Evolutionary conservation across 257 asterid genomes (phyloP), one percentile per base, ranked within the genome.

Genomic region (Hygrophila difformis): DNA sequence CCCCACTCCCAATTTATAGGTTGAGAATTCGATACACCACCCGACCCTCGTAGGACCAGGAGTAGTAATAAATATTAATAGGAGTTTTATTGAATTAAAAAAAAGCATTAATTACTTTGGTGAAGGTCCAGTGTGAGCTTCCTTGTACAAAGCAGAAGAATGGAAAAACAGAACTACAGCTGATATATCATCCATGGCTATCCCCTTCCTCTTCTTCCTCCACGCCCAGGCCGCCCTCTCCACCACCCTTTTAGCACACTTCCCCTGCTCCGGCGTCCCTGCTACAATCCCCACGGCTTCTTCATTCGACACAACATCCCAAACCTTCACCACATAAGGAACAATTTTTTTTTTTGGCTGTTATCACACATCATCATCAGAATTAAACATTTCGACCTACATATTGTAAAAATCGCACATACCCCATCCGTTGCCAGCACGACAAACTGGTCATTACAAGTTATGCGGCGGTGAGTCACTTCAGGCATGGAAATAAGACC

Each of bases 401-500:
- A 26, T 26, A 8, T 33, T 33, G 37, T 5, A 33, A 10, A 1
- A 10, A 5, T 33, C 1, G 18, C 20, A 17, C 83, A 18, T 71
- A 89, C 98, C 94, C 98, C 98, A 39, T 91, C 98, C 5, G 98
- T 75, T 28, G 98, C 98, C 48, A 91, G 75, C 48, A 91, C 78
- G 14, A 82, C 65, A 53, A 91, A 91, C 35, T 75, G 93, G 45
- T 91, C 98, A 44, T 69, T 64, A 54, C 57, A 64, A 4, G 84
- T 79, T 48, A 91, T 66, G 28, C 39, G 94, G 57, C 87, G 71
- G 33, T 82, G 93, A 16, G 73, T 79, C 36, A 91, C 92, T 59
- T 91, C 87, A 51, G 98, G 98, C 51, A 82, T 81, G 1, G 98
- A 91, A 35, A 76, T 74, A 12, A 91, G 88, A 19, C 98, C 98